Conservation (phyloP, 176 grass and related monocot genomes). For the Paspalum vaginatum region DNA sequence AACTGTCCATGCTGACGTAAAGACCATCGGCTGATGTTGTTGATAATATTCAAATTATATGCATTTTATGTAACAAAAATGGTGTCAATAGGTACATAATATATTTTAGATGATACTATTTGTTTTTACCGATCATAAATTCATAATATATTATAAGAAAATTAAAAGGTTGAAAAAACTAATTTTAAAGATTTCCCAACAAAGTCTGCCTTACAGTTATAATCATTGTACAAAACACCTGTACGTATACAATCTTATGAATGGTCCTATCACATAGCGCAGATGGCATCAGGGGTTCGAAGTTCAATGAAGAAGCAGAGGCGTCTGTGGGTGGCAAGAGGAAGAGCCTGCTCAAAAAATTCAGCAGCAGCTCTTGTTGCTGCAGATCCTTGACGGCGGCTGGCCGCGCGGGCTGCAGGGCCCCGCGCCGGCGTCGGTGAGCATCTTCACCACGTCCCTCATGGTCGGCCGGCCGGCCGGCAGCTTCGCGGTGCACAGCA, state of each 20-base stretch:
- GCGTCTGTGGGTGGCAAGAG: not conserved
- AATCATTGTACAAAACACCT: constrained; percentile 33
- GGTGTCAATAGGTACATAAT: too few species aligned
- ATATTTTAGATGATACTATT: too few species aligned
- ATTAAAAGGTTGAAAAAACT: too few species aligned
- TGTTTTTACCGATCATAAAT: too few species aligned
- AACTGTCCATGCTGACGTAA: too few species aligned
- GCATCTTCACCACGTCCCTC: constrained; percentile 94
- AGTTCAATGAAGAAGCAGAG: not conserved
- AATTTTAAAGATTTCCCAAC: too few species aligned
- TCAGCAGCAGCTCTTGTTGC: constrained; percentile 54
- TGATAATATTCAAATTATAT: too few species aligned
- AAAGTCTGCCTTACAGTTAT: not conserved
- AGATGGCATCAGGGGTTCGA: not conserved
- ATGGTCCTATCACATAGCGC: constrained; percentile 10
- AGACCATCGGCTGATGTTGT: too few species aligned
- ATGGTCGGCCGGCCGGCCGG: constrained; percentile 66
- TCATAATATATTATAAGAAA: too few species aligned
- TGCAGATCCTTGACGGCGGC: constrained; percentile 32
- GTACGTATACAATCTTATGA: constrained; percentile 15
- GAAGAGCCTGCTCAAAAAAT: constrained; percentile 40
- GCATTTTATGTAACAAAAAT: too few species aligned
- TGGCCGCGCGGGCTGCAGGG: constrained; percentile 38
- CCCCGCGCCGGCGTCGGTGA: constrained; percentile 45
- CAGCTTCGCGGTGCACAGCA: constrained; percentile 67